Conservation (phyloP, 2,329 filamentous ascomycete species). For the Davidsoniella eucalypti region DNA sequence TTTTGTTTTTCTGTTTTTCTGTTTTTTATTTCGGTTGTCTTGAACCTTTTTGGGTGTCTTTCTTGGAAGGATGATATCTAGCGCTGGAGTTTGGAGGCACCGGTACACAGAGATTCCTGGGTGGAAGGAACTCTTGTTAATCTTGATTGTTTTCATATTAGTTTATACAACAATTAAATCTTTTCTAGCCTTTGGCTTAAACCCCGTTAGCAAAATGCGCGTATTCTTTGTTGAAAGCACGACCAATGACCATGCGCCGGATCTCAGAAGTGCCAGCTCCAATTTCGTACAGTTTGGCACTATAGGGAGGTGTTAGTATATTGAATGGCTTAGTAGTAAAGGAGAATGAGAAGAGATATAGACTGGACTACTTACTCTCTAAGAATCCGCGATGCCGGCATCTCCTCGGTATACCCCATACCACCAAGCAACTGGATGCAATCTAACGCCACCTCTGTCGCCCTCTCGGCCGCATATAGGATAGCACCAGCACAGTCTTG, state of each 20-base stretch:
- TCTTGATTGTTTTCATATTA: no score
- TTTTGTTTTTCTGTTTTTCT: not conserved
- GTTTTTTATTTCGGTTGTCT: not conserved
- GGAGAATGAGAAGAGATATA: not conserved
- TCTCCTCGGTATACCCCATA: conserved; percentile 93
- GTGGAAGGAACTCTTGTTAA: no score
- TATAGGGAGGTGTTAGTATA: conserved; percentile 21
- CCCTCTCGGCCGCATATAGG: conserved; percentile 78
- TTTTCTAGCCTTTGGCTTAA: not conserved
- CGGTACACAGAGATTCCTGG: no score
- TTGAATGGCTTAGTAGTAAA: not conserved
- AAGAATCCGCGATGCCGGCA: conserved; percentile 72
- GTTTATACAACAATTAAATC: not conserved
- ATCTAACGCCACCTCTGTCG: conserved; percentile 73
- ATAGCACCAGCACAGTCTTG: conserved; percentile 93
- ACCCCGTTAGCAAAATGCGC: conserved; percentile 19
- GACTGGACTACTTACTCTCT: conserved; percentile 36
- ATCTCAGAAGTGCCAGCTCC: conserved; percentile 93
- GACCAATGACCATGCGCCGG: conserved; percentile 81
- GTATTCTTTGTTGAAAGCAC: conserved; percentile 81
- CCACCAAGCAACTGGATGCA: conserved; percentile 86
- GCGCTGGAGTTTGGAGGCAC: no score
- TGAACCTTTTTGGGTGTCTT: not conserved
- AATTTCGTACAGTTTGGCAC: conserved; percentile 78
- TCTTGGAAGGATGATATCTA: not conserved